Evolutionary conservation across 129 eudicot species (phyloP).

Genomic region (Flaveria trinervia): DNA sequence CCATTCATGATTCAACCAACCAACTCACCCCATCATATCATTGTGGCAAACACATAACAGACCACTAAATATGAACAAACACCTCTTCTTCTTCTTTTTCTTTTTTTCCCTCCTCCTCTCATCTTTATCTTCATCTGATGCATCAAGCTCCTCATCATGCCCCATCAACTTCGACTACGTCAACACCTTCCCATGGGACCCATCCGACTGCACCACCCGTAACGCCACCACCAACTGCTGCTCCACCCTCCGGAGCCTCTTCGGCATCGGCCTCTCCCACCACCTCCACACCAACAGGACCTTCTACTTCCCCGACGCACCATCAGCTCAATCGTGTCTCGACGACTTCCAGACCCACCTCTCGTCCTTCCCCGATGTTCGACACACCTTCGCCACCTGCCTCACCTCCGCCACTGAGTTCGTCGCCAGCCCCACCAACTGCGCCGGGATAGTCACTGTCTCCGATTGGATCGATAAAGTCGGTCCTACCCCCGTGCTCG

Average conservation of each 20-base stretch:
- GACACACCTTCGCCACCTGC: constrained; percentile 41
- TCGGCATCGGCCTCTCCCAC: constrained; percentile 59
- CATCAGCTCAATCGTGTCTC: constrained; percentile 42
- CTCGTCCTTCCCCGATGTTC: constrained; percentile 6
- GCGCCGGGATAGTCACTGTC: constrained; percentile 51
- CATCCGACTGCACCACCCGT: constrained; percentile 44
- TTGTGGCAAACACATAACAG: background rate
- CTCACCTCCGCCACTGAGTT: constrained; percentile 41
- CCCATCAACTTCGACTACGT: constrained; percentile 63
- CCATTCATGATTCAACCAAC: no score
- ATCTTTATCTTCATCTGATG: background rate
- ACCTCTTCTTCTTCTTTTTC: background rate
- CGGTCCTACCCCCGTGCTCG: constrained; percentile 35
- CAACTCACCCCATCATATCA: background rate
- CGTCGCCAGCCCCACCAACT: constrained; percentile 38
- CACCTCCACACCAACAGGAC: constrained; percentile 50
- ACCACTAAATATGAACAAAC: background rate
- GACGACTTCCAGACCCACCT: constrained; percentile 43
- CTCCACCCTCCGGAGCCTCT: constrained; percentile 54
- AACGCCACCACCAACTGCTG: constrained; percentile 49
- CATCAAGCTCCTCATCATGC: constrained; percentile 45
- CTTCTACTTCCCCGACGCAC: constrained; percentile 47
- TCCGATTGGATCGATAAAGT: constrained; percentile 47
- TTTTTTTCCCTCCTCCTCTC: no score
- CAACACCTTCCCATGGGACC: constrained; percentile 62